These are phyloP conservation scores for Alternaria ventricosa DNA, from an alignment of 2,329 filamentous ascomycete species.

Conservation along the genomic window DNA sequence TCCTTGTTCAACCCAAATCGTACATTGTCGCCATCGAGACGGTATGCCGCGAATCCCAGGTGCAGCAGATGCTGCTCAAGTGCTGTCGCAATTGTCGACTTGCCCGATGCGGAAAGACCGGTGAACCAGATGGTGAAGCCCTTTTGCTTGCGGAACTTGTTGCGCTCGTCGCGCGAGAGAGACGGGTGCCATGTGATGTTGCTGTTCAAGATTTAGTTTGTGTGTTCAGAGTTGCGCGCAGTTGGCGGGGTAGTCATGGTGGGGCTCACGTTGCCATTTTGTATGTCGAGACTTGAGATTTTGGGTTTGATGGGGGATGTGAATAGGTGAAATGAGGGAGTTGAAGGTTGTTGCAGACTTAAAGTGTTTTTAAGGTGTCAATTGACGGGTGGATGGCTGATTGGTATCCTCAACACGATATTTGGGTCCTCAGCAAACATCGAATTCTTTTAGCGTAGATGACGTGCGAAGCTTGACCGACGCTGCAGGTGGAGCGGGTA, in stretches of 20 bases:
- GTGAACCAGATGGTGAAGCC: conserved; percentile 99
- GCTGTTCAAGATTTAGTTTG: conserved; percentile 54
- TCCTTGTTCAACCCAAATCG: conserved; percentile 98
- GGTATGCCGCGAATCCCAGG: conserved; percentile 81
- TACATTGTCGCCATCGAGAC: conserved; percentile 97
- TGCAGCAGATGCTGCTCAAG: conserved; percentile 97
- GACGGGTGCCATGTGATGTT: conserved; percentile 92
- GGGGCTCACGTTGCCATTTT: conserved; percentile 48
- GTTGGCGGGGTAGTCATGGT: conserved; percentile 30
- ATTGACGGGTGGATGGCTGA: conserved; percentile 17
- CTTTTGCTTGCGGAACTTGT: conserved; percentile 76
- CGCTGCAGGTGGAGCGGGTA: conserved; percentile 17
- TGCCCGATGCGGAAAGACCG: conserved; percentile 92
- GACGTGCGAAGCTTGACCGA: conserved; percentile 25
- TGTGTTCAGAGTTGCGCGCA: background rate
- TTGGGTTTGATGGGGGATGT: no score
- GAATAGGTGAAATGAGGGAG: background rate
- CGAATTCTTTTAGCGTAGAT: conserved; percentile 36
- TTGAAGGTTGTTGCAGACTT: conserved; percentile 1
- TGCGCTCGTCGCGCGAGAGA: conserved; percentile 79
- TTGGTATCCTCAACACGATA: conserved; percentile 9
- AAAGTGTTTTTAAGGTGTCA: conserved; percentile 7
- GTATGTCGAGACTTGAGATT: conserved; percentile 1
- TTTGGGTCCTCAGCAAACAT: conserved; percentile 17
- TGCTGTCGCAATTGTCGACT: conserved; percentile 95